Conservation (phyloP, 179 eudicot species). For the Drosera spatulata region DNA sequence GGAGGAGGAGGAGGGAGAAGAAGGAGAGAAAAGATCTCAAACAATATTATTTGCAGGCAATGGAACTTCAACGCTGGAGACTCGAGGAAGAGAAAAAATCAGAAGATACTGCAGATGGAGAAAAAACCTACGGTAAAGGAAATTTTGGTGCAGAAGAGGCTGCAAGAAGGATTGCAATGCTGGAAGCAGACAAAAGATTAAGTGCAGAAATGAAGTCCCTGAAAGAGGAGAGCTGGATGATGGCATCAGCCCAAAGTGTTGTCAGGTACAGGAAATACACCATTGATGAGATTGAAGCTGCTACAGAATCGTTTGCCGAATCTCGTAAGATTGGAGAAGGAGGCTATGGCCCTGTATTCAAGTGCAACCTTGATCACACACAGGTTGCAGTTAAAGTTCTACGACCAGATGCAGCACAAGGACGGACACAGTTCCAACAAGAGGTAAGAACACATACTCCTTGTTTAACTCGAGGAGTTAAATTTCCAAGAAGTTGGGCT, state of each 20-base stretch:
- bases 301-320: conserved; percentile 24
- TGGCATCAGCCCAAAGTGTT: conserved; percentile 11
- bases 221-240: neutral
- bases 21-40: neutral
- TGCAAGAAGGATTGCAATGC: neutral
- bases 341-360: conserved; percentile 46
- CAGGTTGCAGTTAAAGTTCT: conserved; percentile 40
- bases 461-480: too few species aligned
- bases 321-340: conserved; percentile 45
- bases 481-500: too few species aligned
- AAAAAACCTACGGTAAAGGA: conserved; percentile 5
- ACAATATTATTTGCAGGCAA: conserved; percentile 17
- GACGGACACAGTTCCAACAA: conserved; percentile 34
- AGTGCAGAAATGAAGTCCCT: conserved; percentile 1
- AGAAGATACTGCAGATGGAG: conserved; percentile 13
- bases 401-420: conserved; percentile 46
- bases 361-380: conserved; percentile 44
- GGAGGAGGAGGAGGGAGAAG: too few species aligned
- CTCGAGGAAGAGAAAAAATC: conserved; percentile 23
- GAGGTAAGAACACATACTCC: conserved; percentile 16
- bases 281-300: conserved; percentile 36
- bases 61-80: conserved; percentile 27
- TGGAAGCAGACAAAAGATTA: conserved; percentile 14
- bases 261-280: conserved; percentile 30
- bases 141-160: neutral